These are phyloP conservation scores for Neohortaea acidophila DNA, from an alignment of 495 filamentous ascomycete species.

Conservation along the genomic window DNA sequence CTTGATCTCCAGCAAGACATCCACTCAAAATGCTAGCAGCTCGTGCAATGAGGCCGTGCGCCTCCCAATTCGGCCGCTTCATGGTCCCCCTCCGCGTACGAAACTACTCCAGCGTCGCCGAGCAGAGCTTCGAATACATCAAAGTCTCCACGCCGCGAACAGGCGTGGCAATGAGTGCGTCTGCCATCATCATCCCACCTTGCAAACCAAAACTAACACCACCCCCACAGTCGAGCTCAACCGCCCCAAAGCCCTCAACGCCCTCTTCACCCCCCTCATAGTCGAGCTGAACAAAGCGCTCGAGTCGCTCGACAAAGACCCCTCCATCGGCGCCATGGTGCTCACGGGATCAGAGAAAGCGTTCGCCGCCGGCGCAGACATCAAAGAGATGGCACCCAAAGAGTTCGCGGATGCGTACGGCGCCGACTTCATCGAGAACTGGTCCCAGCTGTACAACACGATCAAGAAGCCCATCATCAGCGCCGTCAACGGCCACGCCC, in stretches of 20 bases:
- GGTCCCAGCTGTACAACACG: conserved; percentile 64
- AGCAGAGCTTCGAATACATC: conserved; percentile 57
- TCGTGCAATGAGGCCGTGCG: conserved; percentile 37
- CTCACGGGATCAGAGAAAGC: conserved; percentile 77
- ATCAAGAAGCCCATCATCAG: conserved; percentile 88
- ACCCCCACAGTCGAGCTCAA: conserved; percentile 64
- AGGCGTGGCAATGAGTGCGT: conserved; percentile 73
- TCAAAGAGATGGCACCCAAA: conserved; percentile 92
- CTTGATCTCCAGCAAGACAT: too few species aligned
- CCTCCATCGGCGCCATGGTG: conserved; percentile 57
- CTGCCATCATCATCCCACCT: background rate
- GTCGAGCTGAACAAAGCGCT: conserved; percentile 77
- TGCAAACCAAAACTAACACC: background rate
- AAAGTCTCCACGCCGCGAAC: conserved; percentile 67
- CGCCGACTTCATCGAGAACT: conserved; percentile 79
- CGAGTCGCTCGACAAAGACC: conserved; percentile 50
- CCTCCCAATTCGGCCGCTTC: conserved; percentile 35
- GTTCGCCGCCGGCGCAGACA: conserved; percentile 95
- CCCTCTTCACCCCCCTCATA: conserved; percentile 76
- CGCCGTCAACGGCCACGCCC: conserved; percentile 83
- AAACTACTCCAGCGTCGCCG: conserved; percentile 42
- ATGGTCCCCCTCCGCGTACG: conserved; percentile 32
- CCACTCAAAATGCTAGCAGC: conserved; percentile 14
- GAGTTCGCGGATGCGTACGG: conserved; percentile 76
- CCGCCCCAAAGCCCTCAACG: conserved; percentile 89